Conservation (phyloP, 768 basidiomycete species). For the Kwoniella dejecticola region DNA sequence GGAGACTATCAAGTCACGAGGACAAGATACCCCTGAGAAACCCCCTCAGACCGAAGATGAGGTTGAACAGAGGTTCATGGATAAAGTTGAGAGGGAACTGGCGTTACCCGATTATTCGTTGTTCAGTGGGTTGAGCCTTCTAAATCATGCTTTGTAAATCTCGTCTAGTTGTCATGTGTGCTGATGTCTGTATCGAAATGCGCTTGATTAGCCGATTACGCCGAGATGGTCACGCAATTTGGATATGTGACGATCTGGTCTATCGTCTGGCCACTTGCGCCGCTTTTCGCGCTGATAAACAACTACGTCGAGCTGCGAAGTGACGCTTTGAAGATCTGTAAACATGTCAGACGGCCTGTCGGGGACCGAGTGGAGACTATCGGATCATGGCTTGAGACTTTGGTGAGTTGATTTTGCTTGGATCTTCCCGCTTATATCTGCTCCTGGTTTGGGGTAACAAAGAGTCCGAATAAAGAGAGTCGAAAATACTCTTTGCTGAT, state of each 20-base stretch:
- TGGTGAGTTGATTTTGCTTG: conserved; percentile 58
- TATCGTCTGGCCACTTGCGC: conserved; percentile 89
- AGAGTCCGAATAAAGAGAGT: too few relatives aligned
- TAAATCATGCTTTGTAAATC: background rate
- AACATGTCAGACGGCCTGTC: conserved; percentile 78
- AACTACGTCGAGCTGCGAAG: conserved; percentile 85
- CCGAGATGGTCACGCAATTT: conserved; percentile 90
- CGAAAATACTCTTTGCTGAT: too few relatives aligned
- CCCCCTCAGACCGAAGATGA: conserved; percentile 46
- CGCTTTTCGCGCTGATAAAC: conserved; percentile 84
- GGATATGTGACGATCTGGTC: conserved; percentile 92
- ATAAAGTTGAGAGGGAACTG: conserved; percentile 73
- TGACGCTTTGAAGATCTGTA: conserved; percentile 93
- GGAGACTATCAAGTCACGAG: conserved; percentile 24
- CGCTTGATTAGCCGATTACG: conserved; percentile 83
- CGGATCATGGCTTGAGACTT: conserved; percentile 88
- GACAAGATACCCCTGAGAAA: conserved; percentile 11
- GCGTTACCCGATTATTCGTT: conserved; percentile 76
- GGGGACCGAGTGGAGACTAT: conserved; percentile 86
- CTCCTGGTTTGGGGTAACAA: too few relatives aligned
- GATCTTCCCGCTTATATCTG: too few relatives aligned
- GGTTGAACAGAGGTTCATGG: conserved; percentile 77
- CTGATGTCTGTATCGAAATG: background rate
- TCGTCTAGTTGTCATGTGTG: conserved; percentile 1
- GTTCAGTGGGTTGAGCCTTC: conserved; percentile 60